Percentiles rank a stretch among this genome's conserved stretches.
Evolutionary conservation across 495 filamentous ascomycete species (phyloP).

Genomic region (Cercophora samala): DNA sequence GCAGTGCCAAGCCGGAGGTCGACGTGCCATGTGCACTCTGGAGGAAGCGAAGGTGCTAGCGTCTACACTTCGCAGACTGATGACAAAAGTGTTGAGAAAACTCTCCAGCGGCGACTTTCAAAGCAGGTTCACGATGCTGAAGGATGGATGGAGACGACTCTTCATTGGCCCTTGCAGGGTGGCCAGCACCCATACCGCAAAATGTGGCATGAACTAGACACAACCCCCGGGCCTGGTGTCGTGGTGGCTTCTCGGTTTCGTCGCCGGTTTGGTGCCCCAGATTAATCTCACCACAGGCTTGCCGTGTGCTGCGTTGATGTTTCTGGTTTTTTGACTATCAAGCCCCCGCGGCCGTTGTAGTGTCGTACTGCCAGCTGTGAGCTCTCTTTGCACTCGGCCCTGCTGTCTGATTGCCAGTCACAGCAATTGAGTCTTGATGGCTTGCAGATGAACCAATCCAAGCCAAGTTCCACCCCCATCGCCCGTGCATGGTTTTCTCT

Average conservation of each 20-base stretch:
- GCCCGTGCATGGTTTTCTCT: neutral
- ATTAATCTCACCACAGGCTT: neutral
- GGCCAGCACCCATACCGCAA: neutral
- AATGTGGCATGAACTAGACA: neutral
- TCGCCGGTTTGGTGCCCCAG: constrained; percentile 4
- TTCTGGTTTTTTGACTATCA: neutral
- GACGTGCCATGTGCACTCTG: constrained; percentile 5
- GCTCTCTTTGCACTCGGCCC: neutral
- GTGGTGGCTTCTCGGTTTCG: constrained; percentile 8
- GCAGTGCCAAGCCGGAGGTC: constrained; percentile 12
- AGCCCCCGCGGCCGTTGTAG: neutral
- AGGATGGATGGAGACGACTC: neutral
- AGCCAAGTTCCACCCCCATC: neutral
- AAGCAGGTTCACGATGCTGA: neutral
- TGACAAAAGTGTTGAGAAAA: neutral
- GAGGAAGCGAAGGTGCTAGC: neutral
- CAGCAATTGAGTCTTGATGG: neutral
- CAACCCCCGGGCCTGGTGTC: neutral
- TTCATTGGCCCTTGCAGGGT: neutral
- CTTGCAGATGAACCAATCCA: neutral
- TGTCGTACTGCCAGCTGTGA: neutral
- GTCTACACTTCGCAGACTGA: neutral
- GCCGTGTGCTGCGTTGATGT: neutral
- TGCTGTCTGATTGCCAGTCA: neutral
- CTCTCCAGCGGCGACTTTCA: neutral